Conservation (phyloP, 306 rosid species). For the Fragaria ananassa region DNA sequence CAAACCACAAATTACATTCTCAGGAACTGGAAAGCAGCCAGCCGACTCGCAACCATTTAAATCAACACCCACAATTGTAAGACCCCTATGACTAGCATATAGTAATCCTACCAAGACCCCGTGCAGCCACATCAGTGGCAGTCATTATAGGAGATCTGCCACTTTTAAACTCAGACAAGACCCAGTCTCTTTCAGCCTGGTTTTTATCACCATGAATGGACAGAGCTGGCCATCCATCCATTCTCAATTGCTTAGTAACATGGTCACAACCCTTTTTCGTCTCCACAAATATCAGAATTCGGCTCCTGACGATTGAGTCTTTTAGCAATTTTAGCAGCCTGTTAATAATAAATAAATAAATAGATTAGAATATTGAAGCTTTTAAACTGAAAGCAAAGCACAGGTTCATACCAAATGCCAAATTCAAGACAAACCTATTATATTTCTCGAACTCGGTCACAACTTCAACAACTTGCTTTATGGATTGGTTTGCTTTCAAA, state of each 20-base stretch:
- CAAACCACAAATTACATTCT: conserved; percentile 86
- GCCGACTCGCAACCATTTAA: conserved; percentile 65
- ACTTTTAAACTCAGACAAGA: conserved; percentile 94
- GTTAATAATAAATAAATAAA: conserved; percentile 21
- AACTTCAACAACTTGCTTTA: conserved; percentile 82
- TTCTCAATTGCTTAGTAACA: conserved; percentile 85
- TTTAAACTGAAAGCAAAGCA: conserved; percentile 21
- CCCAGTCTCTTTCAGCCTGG: conserved; percentile 98
- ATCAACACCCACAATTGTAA: conserved; percentile 44
- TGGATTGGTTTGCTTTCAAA: conserved; percentile 89
- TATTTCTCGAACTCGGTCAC: conserved; percentile 73
- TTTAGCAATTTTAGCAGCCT: conserved; percentile 80
- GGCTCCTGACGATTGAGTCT: conserved; percentile 71
- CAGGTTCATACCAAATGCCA: background rate
- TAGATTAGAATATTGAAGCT: background rate
- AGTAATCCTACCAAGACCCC: conserved; percentile 99
- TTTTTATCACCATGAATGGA: conserved; percentile 98
- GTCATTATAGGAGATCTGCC: conserved; percentile 97
- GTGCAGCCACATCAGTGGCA: conserved; percentile 99
- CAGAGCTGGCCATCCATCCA: conserved; percentile 98
- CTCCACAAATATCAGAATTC: conserved; percentile 79
- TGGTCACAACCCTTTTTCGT: conserved; percentile 93
- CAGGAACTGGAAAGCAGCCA: conserved; percentile 97
- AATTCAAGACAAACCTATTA: conserved; percentile 59
- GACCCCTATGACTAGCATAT: conserved; percentile 62